A percentile compares a stretch with the other conserved stretches of the same genome.
phyloP scores from a whole-genome alignment of 345 rosid species.

The Salix koriyanagi region DNA sequence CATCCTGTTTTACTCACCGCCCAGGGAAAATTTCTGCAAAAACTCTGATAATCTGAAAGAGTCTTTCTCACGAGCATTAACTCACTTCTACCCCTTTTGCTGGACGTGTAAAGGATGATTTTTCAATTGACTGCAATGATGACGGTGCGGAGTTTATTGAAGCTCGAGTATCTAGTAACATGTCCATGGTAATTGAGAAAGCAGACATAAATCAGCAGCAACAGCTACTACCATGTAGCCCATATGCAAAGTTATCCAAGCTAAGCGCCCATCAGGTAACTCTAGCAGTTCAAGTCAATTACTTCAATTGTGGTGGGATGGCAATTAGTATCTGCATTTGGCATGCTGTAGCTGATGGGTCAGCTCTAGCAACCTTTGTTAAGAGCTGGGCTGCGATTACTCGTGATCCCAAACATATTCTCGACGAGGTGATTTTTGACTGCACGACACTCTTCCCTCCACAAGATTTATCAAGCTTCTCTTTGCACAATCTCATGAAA shows the following conservation, averaged over 20 bases:
- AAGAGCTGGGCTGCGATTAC: conserved; percentile 9
- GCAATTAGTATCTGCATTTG: conserved; percentile 13
- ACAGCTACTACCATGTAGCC: neutral
- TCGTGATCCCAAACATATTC: neutral
- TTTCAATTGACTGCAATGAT: conserved; percentile 9
- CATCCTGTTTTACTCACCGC: neutral
- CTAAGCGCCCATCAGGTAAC: neutral
- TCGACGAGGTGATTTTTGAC: conserved; percentile 11
- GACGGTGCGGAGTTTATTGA: neutral
- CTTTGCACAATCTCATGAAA: neutral
- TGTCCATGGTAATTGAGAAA: neutral
- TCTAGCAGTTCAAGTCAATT: conserved; percentile 5
- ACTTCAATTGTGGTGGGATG: conserved; percentile 20
- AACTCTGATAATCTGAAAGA: neutral
- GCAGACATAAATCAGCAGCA: neutral
- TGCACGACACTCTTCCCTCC: conserved; percentile 25
- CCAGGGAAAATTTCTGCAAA: neutral
- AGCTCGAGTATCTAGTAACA: neutral
- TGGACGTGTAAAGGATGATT: neutral
- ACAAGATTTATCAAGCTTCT: neutral
- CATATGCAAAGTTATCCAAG: neutral
- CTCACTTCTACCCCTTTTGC: conserved; percentile 8
- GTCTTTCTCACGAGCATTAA: conserved; percentile 1
- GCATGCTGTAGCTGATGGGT: conserved; percentile 16
- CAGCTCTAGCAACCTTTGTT: neutral